phyloP scores from a whole-genome alignment of 805 yeast genomes.

The Teunomyces cretensis region DNA sequence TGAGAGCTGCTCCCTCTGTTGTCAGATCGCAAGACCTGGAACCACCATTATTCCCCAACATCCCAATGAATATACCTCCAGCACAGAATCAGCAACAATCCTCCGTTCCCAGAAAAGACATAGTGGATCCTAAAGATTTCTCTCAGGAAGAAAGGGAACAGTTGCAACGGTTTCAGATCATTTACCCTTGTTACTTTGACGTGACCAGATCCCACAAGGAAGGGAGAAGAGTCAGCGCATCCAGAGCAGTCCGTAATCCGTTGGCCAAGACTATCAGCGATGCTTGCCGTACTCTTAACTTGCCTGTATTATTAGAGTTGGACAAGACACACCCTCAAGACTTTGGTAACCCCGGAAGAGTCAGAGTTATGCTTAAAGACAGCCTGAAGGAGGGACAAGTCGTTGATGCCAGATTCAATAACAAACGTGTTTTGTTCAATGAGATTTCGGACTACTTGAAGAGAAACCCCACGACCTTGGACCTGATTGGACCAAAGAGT shows the following conservation, averaged over 20 bases:
- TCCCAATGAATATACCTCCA: slow-evolving; percentile 22
- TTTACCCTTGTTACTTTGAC: slow-evolving; percentile 95
- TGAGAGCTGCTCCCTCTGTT: slow-evolving; percentile 55
- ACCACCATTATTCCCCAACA: slow-evolving; percentile 25
- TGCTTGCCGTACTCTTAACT: slow-evolving; percentile 51
- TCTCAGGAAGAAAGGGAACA: slow-evolving; percentile 60
- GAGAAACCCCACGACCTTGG: slow-evolving; percentile 66
- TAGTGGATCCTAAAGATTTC: slow-evolving; percentile 36
- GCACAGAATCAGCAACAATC: slow-evolving; percentile 5
- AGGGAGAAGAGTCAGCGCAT: slow-evolving; percentile 76
- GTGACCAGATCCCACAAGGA: slow-evolving; percentile 66
- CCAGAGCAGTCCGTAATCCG: slow-evolving; percentile 81
- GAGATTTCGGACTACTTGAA: slow-evolving; percentile 61
- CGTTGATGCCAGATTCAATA: slow-evolving; percentile 26
- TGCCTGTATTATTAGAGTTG: slow-evolving; percentile 61
- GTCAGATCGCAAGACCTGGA: slow-evolving; percentile 59
- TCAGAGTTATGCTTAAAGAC: slow-evolving; percentile 65
- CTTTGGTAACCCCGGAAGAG: slow-evolving; percentile 97
- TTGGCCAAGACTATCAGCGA: slow-evolving; percentile 79
- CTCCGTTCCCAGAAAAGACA: slow-evolving; percentile 8
- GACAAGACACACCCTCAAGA: slow-evolving; percentile 94
- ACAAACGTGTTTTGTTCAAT: slow-evolving; percentile 65
- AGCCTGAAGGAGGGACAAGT: slow-evolving; percentile 39
- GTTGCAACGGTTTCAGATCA: slow-evolving; percentile 64
- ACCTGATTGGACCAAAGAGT: slow-evolving; percentile 47